Conservation (phyloP, 2,329 filamentous ascomycete genomes). For the Conoideocrella luteorostrata region DNA sequence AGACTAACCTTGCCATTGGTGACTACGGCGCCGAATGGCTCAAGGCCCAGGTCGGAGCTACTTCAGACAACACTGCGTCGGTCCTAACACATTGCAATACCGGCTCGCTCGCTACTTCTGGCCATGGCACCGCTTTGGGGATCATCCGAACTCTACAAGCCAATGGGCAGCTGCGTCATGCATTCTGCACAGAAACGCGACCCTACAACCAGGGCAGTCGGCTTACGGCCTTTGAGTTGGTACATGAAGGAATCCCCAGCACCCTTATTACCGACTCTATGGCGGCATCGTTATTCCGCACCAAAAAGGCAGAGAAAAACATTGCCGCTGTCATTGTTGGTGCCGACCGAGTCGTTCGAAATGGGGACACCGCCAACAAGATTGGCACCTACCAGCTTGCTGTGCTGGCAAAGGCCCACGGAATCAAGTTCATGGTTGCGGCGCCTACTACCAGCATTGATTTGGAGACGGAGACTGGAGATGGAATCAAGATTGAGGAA, state of each 20-base stretch:
- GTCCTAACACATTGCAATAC: slow-evolving; percentile 98
- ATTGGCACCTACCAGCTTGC: slow-evolving; percentile 92
- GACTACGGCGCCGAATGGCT: slow-evolving; percentile 81
- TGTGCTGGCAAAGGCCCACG: slow-evolving; percentile 82
- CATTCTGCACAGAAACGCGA: slow-evolving; percentile 93
- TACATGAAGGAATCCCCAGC: slow-evolving; percentile 84
- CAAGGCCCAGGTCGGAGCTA: slow-evolving; percentile 46
- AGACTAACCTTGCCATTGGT: slow-evolving; percentile 83
- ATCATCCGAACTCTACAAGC: slow-evolving; percentile 80
- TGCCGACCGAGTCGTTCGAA: slow-evolving; percentile 89
- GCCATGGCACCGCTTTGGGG: slow-evolving; percentile 92
- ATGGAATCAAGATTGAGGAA: slow-evolving; percentile 85
- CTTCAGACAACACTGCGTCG: slow-evolving; percentile 51
- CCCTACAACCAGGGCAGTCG: slow-evolving; percentile 97
- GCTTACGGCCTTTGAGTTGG: slow-evolving; percentile 92
- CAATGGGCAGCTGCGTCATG: slow-evolving; percentile 62
- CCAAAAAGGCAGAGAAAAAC: slow-evolving; percentile 53
- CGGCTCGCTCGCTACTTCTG: slow-evolving; percentile 90
- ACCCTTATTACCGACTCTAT: slow-evolving; percentile 95
- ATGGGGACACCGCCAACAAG: slow-evolving; percentile 98
- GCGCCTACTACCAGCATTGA: slow-evolving; percentile 94
- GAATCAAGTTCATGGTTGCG: slow-evolving; percentile 89
- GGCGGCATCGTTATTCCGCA: slow-evolving; percentile 76
- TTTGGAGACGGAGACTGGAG: slow-evolving; percentile 67
- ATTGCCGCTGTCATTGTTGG: slow-evolving; percentile 89